Conservation (phyloP, 1,284 basidiomycete species). For the Bjerkandera adusta region DNA sequence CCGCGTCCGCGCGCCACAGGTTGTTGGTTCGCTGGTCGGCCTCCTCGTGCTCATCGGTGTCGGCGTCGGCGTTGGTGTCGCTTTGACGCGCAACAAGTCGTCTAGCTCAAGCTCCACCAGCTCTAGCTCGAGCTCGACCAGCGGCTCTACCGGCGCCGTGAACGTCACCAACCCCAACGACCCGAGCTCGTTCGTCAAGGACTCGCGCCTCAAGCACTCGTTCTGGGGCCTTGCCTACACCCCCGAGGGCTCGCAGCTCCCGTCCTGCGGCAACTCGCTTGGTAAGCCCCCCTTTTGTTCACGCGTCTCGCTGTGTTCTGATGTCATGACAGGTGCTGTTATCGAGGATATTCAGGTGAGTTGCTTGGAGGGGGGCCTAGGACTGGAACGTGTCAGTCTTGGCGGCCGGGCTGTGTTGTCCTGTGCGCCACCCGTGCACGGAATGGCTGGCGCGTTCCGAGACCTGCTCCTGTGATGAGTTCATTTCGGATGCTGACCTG, state of each 20-base stretch:
- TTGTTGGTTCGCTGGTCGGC: constrained; percentile 43
- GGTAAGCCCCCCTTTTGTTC: constrained; percentile 30
- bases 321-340: constrained; percentile 33
- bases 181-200: constrained; percentile 63
- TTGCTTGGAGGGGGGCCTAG: too few species aligned
- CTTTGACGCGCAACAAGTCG: constrained; percentile 44
- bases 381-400: too few species aligned
- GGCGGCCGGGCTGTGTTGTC: too few species aligned
- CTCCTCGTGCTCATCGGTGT: constrained; percentile 44
- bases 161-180: constrained; percentile 52
- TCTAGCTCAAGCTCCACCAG: constrained; percentile 25
- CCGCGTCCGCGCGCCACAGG: constrained; percentile 34
- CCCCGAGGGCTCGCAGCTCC: constrained; percentile 52
- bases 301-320: constrained; percentile 1
- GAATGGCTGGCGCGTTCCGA: too few species aligned
- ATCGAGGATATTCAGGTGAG: constrained; percentile 54
- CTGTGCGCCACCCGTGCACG: too few species aligned
- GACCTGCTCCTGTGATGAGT: too few species aligned
- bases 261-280: constrained; percentile 47
- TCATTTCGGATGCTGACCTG: too few species aligned
- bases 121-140: constrained; percentile 17
- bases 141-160: constrained; percentile 36
- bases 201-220: constrained; percentile 55
- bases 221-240: constrained; percentile 80
- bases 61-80: constrained; percentile 53